These are phyloP conservation scores for Malus hybrid DNA, from an alignment of 331 rosid genomes.

Conservation along the genomic window DNA sequence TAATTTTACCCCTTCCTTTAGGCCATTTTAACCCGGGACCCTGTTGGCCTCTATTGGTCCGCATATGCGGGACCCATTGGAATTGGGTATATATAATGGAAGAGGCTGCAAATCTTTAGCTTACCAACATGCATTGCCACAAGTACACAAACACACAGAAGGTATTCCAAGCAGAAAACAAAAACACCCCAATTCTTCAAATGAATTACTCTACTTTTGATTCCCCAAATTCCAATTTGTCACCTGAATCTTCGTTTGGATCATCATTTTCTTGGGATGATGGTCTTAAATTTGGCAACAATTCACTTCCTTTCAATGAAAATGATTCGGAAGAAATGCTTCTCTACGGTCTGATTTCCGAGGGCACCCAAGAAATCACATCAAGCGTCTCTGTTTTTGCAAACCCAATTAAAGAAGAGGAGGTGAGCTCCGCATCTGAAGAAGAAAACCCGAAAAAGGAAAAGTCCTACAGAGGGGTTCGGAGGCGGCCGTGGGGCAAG, in stretches of 20 bases:
- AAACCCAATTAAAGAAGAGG: conserved; percentile 49
- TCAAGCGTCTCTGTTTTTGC: neutral
- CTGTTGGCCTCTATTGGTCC: neutral
- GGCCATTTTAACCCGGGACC: neutral
- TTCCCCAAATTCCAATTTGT: conserved; percentile 41
- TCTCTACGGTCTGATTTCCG: conserved; percentile 57
- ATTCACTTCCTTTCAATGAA: conserved; percentile 72
- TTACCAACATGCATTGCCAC: neutral
- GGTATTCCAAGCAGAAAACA: neutral
- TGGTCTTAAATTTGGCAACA: conserved; percentile 10
- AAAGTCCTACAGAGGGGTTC: conserved; percentile 67
- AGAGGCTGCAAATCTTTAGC: neutral
- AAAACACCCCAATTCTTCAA: neutral
- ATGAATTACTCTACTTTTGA: conserved; percentile 37
- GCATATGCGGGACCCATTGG: neutral
- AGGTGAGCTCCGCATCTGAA: conserved; percentile 34
- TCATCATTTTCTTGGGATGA: conserved; percentile 41
- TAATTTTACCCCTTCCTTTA: neutral
- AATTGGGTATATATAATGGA: neutral
- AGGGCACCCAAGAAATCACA: neutral
- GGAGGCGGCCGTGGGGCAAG: conserved; percentile 92
- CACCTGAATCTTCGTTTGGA: conserved; percentile 51
- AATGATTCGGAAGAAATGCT: conserved; percentile 91
- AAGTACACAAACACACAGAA: neutral
- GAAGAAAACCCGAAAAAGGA: conserved; percentile 31